A percentile compares a stretch with the other conserved stretches of the same genome.
Conservation (phyloP, 495 filamentous ascomycete species). For the Penicillium arizonense region DNA sequence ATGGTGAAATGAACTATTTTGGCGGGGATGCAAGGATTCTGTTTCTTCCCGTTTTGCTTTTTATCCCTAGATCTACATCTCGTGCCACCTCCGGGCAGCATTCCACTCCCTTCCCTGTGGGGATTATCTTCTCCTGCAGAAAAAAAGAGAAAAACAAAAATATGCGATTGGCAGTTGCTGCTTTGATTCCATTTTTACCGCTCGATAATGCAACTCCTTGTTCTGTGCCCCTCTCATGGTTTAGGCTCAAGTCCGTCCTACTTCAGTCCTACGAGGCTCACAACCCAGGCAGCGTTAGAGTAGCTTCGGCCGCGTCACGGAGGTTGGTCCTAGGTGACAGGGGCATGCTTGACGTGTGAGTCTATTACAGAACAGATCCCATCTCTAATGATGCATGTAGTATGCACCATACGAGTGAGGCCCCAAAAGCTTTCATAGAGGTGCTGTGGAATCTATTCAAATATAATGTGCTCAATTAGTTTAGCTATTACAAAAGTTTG, state of each 20-base stretch:
- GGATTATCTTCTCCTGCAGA: constrained; percentile 7
- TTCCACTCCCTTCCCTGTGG: constrained; percentile 8
- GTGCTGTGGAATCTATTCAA: too few relatives aligned
- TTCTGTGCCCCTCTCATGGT: background rate
- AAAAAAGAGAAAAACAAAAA: background rate
- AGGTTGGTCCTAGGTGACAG: background rate
- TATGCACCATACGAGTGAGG: too few relatives aligned
- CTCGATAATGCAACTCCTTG: constrained; percentile 1
- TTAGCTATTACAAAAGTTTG: too few relatives aligned
- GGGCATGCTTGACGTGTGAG: background rate
- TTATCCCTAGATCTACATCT: constrained; percentile 23
- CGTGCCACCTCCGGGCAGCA: constrained; percentile 12
- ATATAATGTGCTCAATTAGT: too few relatives aligned
- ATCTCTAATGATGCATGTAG: too few relatives aligned
- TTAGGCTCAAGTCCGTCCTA: background rate
- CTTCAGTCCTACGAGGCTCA: background rate
- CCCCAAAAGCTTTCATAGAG: too few relatives aligned
- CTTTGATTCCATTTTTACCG: background rate
- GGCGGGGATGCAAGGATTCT: constrained; percentile 3
- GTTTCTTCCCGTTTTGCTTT: constrained; percentile 5
- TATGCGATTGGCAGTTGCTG: constrained; percentile 7
- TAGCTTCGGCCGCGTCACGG: background rate
- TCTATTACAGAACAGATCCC: too few relatives aligned
- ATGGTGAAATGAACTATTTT: background rate
- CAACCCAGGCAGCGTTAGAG: background rate